Conservation (phyloP, 2,329 filamentous ascomycete genomes). For the Diaporthe helianthi region DNA sequence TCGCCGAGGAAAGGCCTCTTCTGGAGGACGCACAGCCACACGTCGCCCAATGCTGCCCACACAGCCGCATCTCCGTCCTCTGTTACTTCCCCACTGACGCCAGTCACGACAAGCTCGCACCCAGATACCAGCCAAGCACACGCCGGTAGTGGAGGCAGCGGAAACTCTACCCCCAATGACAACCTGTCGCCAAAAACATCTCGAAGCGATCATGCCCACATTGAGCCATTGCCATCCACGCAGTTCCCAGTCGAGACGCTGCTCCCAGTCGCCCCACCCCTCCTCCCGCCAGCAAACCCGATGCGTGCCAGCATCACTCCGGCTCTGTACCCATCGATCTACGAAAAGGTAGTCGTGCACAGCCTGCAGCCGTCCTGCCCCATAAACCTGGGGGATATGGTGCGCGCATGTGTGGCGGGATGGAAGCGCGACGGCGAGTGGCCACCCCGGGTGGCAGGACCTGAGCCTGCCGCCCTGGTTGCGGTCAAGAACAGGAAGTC, state of each 20-base stretch:
- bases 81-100: constrained; percentile 39
- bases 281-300: constrained; percentile 76
- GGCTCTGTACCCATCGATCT: constrained; percentile 79
- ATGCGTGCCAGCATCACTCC: constrained; percentile 80
- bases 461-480: constrained; percentile 51
- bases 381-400: constrained; percentile 84
- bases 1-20: constrained; percentile 60
- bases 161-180: constrained; percentile 34
- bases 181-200: constrained; percentile 30
- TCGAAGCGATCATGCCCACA: constrained; percentile 34
- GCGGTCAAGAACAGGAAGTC: constrained; percentile 50
- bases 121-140: constrained; percentile 21
- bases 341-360: constrained; percentile 86
- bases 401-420: constrained; percentile 80
- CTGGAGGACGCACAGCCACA: constrained; percentile 47
- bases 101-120: constrained; percentile 34
- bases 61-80: constrained; percentile 34
- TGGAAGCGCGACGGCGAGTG: constrained; percentile 96
- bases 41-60: constrained; percentile 48
- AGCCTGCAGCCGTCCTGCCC: constrained; percentile 84
- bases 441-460: constrained; percentile 70
- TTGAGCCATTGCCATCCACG: constrained; percentile 23
- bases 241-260: constrained; percentile 65
- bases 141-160: constrained; percentile 20
- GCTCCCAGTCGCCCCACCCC: constrained; percentile 74